phyloP scores from a whole-genome alignment of 306 rosid species.

The Quercus agrifolia region DNA sequence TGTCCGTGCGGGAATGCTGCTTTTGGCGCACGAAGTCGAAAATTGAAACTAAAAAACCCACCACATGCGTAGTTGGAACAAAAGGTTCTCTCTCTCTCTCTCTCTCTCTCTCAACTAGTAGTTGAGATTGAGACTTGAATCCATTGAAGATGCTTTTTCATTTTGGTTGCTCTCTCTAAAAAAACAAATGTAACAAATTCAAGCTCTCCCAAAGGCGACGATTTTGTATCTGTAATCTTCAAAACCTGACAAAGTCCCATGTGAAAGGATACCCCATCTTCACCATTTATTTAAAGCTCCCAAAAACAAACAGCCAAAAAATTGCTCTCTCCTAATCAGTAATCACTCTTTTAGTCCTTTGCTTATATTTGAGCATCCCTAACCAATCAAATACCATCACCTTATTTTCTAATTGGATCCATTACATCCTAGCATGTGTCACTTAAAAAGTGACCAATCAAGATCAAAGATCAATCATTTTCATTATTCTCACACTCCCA shows the following conservation, averaged over 20 bases:
- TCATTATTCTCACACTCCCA: slow-evolving; percentile 6
- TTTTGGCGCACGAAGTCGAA: slow-evolving; percentile 7
- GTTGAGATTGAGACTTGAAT: slow-evolving; percentile 18
- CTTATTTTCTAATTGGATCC: background rate
- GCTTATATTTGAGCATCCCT: slow-evolving; percentile 23
- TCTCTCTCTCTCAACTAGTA: slow-evolving; percentile 1
- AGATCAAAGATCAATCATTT: slow-evolving; percentile 18
- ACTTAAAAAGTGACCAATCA: background rate
- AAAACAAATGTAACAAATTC: background rate
- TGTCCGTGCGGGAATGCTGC: slow-evolving; percentile 6
- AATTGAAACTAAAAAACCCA: background rate
- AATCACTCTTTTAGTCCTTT: background rate
- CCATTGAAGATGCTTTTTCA: slow-evolving; percentile 21
- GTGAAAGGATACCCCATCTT: slow-evolving; percentile 63
- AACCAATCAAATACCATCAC: slow-evolving; percentile 29
- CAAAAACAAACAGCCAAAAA: slow-evolving; percentile 43
- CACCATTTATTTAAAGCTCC: slow-evolving; percentile 21
- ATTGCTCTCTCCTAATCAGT: slow-evolving; percentile 37
- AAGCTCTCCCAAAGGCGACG: slow-evolving; percentile 24
- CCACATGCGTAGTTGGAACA: slow-evolving; percentile 14
- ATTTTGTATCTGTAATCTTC: slow-evolving; percentile 31
- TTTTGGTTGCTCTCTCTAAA: background rate
- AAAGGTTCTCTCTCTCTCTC: background rate
- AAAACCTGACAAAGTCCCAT: slow-evolving; percentile 71
- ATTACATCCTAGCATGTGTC: slow-evolving; percentile 5